A percentile compares a stretch with the other conserved stretches of the same genome.
These are phyloP conservation scores for Erucastrum elatum DNA, from an alignment of 345 rosid species.

Conservation along the genomic window DNA sequence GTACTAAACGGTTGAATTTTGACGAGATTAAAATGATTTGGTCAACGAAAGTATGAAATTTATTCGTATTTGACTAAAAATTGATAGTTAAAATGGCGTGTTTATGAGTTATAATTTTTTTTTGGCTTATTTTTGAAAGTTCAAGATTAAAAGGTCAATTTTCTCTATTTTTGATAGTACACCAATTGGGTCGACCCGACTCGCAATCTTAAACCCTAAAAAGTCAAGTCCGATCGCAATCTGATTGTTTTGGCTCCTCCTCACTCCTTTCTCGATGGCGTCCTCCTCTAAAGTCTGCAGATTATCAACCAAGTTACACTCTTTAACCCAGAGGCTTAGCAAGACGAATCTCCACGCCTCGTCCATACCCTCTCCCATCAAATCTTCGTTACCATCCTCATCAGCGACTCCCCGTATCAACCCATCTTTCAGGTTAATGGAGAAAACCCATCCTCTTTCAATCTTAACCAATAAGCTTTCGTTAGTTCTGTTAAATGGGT, in stretches of 20 bases:
- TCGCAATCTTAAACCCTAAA: background rate
- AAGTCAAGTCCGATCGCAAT: background rate
- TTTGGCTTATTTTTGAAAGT: too few relatives aligned
- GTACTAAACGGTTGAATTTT: too few relatives aligned
- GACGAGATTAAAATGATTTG: too few relatives aligned
- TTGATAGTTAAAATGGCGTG: too few relatives aligned
- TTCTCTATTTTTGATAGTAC: background rate
- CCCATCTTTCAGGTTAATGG: constrained; percentile 20
- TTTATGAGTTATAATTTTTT: too few relatives aligned
- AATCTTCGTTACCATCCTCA: constrained; percentile 40
- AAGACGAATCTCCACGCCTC: constrained; percentile 25
- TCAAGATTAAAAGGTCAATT: too few relatives aligned
- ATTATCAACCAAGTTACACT: constrained; percentile 53
- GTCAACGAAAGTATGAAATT: too few relatives aligned
- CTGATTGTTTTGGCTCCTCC: background rate
- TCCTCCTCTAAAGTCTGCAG: constrained; percentile 51
- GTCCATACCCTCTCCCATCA: constrained; percentile 39
- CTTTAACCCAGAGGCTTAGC: constrained; percentile 42
- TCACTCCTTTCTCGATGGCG: constrained; percentile 42
- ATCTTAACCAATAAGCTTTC: background rate
- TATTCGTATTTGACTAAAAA: too few relatives aligned
- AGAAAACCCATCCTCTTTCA: background rate
- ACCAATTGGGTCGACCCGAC: background rate
- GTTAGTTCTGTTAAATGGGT: background rate
- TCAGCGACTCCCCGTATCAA: constrained; percentile 39